Evolutionary conservation across 805 yeast species (phyloP), one percentile per base, ranked within the genome.

Genomic region (Kazachstania taianensis): DNA sequence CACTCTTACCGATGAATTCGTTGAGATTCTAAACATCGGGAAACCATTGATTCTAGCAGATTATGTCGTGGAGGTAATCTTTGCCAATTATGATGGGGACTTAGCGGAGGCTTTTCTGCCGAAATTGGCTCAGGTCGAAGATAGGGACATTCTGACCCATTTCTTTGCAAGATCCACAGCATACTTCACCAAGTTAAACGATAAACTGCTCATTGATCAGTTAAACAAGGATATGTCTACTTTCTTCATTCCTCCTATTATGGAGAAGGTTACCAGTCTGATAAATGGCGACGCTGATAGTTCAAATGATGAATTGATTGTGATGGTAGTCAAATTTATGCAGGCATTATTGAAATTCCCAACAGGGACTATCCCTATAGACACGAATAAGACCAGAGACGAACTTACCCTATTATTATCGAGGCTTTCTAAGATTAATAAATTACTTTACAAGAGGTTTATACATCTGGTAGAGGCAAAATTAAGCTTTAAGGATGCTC

Each of bases 1-100:
- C 18, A 38, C 33, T 1, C 7, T 30, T 12, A 32, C 48, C n/a
- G 35, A 35, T 4, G 50, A 53, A 34, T 45, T 55, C 14, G 36
- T 55, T 5, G 42, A 43, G 28, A 36, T 49, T 6, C 39, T 57
- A 18, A 50, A 42, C 19, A 36, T 40, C 8, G 43, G 43, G 6
- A 37, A 45, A 9, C 39, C 45, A 5, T 20, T 48, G 19, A 16
- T 51, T 10, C 25, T 52, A 6, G 53, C 53, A 2, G 58, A 57
- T 25, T 57, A 57, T 34, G 38, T 51, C 32, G 46, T 50, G 5
- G 53, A 53, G 17, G 44, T 57, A 2, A 28, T 55, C 5, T 55
- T 57, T 36, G 49, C 48, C 12, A 53, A 53, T 25, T 57, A 57
- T 31, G 49, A 55, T 29, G 42, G 53, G 3, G 49, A 48, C 22